Conservation (phyloP, 2,329 filamentous ascomycete genomes). For the Sarocladium brachiariae region DNA sequence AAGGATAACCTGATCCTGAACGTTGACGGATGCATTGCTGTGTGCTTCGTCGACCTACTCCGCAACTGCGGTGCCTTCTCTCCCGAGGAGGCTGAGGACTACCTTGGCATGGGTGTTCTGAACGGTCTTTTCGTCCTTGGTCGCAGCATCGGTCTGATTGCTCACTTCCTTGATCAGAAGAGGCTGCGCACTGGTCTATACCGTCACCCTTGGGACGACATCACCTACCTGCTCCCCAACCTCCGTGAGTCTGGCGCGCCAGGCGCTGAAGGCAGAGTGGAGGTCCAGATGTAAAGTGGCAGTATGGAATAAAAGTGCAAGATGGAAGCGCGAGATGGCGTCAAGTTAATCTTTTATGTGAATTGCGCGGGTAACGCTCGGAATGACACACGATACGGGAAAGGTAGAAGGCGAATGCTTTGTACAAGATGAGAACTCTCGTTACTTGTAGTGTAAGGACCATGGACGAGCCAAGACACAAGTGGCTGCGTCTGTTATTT, state of each 20-base stretch:
- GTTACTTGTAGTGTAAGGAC: slow-evolving; percentile 26
- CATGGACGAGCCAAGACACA: background rate
- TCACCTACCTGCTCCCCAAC: slow-evolving; percentile 86
- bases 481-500: background rate
- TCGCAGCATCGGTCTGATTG: slow-evolving; percentile 96
- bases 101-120: slow-evolving; percentile 97
- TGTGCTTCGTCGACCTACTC: slow-evolving; percentile 97
- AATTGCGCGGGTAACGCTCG: slow-evolving; percentile 20
- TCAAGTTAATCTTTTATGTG: slow-evolving; percentile 25
- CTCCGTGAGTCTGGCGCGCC: slow-evolving; percentile 62
- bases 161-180: slow-evolving; percentile 99
- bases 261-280: slow-evolving; percentile 78
- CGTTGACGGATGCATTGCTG: slow-evolving; percentile 95
- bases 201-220: slow-evolving; percentile 98
- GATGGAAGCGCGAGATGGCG: slow-evolving; percentile 14
- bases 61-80: slow-evolving; percentile 98
- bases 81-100: slow-evolving; percentile 93
- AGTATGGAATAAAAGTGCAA: slow-evolving; percentile 16
- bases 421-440: slow-evolving; percentile 30
- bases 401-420: slow-evolving; percentile 21
- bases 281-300: slow-evolving; percentile 64
- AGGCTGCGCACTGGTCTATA: slow-evolving; percentile 95
- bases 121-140: slow-evolving; percentile 99
- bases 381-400: slow-evolving; percentile 14
- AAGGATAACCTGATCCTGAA: slow-evolving; percentile 99